phyloP scores from a whole-genome alignment of 2,329 filamentous ascomycete species.

The Aspergillus intermedius region DNA sequence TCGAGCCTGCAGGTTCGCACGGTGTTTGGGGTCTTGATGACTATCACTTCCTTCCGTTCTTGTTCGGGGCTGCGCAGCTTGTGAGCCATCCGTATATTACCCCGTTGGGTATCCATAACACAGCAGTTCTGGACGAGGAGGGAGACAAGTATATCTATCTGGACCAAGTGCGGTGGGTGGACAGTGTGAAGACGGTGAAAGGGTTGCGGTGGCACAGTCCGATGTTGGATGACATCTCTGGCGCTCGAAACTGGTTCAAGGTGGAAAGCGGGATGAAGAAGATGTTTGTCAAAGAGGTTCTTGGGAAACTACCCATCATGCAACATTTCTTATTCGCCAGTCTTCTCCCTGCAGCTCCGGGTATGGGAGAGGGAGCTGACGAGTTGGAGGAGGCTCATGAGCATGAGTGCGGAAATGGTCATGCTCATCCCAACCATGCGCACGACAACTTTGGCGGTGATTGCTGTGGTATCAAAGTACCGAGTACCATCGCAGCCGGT shows the following conservation, averaged over 20 bases:
- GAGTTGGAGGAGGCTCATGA: conserved; percentile 51
- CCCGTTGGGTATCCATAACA: conserved; percentile 76
- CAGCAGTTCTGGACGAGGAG: conserved; percentile 80
- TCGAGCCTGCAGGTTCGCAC: conserved; percentile 93
- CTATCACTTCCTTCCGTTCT: conserved; percentile 92
- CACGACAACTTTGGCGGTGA: conserved; percentile 68
- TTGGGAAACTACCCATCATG: conserved; percentile 94
- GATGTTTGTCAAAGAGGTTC: conserved; percentile 91
- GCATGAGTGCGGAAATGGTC: conserved; percentile 55
- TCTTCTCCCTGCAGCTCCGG: conserved; percentile 69
- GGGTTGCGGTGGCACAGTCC: conserved; percentile 93
- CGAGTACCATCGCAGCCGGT: conserved; percentile 84
- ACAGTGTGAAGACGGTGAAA: conserved; percentile 92
- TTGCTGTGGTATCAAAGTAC: conserved; percentile 96
- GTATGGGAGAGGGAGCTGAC: conserved; percentile 56
- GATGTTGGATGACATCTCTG: conserved; percentile 96
- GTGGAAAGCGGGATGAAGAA: conserved; percentile 91
- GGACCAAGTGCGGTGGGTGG: conserved; percentile 87
- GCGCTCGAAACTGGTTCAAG: conserved; percentile 83
- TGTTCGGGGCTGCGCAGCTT: conserved; percentile 88
- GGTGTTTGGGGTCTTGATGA: conserved; percentile 98
- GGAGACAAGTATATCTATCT: conserved; percentile 80
- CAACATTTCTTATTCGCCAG: conserved; percentile 95
- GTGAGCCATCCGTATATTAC: conserved; percentile 76
- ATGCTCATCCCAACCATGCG: conserved; percentile 63